Conservation (phyloP, 441 rosid species). For the Daphne laureola region DNA sequence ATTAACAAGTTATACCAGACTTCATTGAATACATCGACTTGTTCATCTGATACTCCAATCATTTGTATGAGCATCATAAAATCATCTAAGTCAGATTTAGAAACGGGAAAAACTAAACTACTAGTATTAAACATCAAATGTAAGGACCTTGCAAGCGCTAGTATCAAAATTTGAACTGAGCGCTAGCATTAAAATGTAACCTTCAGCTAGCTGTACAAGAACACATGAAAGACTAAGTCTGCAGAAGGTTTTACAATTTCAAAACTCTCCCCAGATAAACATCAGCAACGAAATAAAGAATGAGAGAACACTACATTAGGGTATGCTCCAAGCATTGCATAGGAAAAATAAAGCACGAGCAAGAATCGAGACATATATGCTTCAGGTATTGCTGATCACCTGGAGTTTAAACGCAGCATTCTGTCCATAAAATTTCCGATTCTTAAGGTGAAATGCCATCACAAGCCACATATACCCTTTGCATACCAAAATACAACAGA, state of each 20-base stretch:
- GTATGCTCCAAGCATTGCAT: neutral
- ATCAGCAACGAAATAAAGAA: too few relatives aligned
- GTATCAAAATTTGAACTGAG: constrained; percentile 69
- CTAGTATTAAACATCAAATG: neutral
- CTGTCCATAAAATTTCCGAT: too few relatives aligned
- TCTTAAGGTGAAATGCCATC: too few relatives aligned
- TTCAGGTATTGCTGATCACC: neutral
- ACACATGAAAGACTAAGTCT: neutral
- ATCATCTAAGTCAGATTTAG: neutral
- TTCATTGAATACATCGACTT: constrained; percentile 77
- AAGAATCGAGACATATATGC: neutral
- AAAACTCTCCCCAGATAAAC: too few relatives aligned
- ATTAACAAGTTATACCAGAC: constrained; percentile 67
- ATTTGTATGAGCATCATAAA: constrained; percentile 25
- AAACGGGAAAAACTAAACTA: neutral
- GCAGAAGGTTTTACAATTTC: constrained; percentile 6
- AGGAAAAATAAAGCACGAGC: too few relatives aligned
- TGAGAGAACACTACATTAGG: too few relatives aligned
- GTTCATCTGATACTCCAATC: constrained; percentile 83
- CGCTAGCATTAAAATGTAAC: too few relatives aligned
- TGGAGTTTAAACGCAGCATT: too few relatives aligned
- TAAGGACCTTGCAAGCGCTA: constrained; percentile 44
- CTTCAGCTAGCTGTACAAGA: constrained; percentile 56
- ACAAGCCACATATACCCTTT: too few relatives aligned
- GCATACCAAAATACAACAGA: too few relatives aligned